Base-by-base conservation (phyloP, 352 stramenopile genomes). In the Pythium chondricola region DNA sequence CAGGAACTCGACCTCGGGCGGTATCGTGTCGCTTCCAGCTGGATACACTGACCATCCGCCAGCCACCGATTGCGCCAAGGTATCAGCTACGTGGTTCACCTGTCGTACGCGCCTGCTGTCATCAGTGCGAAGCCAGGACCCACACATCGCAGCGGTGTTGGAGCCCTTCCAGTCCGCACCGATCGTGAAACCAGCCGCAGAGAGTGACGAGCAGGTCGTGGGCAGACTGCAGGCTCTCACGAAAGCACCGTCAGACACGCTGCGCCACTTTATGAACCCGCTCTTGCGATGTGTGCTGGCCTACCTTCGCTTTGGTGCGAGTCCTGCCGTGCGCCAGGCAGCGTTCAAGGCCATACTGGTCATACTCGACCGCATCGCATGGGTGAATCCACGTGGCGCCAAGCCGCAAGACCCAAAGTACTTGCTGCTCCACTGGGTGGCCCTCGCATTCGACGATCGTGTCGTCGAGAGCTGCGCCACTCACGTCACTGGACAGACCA, bases 71-170 rank as follows among this genome's bases (percentile, higher is more conserved):
- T 30, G 27, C 11, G 0, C 14, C 3, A 69, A 83, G 11, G 58
- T 31, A 22, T 56, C 54, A 2, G 72, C 65, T 41, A 86, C 58
- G 2, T 54, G 61, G 7, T 80, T 85, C 8, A 60, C 48, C 8
- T 71, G 61, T n/a, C 71, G 73, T 3, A 69, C 60, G 4, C 64
- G 72, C 2, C 47, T 63, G 3, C 14, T 86, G 9, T 86, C 77
- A 18, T 86, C 77, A 3, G 40, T 86, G 6, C 58, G 79, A 50
- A 85, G 72, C 32, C 77, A 84, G 21, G 74, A 86, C 42, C 58
- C 48, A 16, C 40, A 53, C 21, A 60, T 85, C 14, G 62, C 72
- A 1, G 43, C 48, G 1, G 67, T 88, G 29, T 20, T 88, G 9
- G 61, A 61, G 32, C 74, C 72, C 21, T 85, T 85, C 18, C 69